Conservation (phyloP, 108 stramenopile genomes). For the Aurantiochytrium sp. region DNA sequence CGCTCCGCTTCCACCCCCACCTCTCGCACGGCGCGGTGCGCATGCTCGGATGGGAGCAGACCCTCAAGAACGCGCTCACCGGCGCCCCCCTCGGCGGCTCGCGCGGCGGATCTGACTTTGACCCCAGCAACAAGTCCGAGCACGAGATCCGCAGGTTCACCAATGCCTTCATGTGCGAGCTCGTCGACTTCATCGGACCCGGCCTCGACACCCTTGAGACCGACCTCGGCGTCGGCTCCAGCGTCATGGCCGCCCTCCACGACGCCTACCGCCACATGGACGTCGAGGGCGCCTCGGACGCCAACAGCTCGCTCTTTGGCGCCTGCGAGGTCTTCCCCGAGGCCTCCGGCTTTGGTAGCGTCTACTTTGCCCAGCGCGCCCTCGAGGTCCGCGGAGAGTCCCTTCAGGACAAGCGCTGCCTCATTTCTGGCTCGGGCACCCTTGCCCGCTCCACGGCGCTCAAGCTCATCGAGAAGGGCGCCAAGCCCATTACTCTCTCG, state of each 20-base stretch:
- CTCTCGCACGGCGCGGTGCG: constrained; percentile 15
- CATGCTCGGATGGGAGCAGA: constrained; percentile 34
- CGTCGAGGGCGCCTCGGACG: not conserved
- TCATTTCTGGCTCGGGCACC: constrained; percentile 48
- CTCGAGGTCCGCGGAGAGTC: constrained; percentile 43
- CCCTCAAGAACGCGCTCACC: constrained; percentile 48
- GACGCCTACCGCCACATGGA: not conserved
- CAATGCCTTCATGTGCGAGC: constrained; percentile 7
- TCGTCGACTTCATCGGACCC: not conserved
- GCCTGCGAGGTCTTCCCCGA: constrained; percentile 21
- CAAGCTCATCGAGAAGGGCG: constrained; percentile 48
- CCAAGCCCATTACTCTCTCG: constrained; percentile 44
- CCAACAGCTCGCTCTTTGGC: not conserved
- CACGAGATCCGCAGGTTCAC: not conserved
- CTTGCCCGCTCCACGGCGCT: constrained; percentile 42
- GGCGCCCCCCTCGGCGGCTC: constrained; percentile 42
- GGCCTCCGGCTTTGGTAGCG: constrained; percentile 48
- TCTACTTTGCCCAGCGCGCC: constrained; percentile 40
- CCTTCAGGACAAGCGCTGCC: constrained; percentile 47
- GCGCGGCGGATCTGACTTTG: constrained; percentile 51
- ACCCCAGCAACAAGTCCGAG: constrained; percentile 35
- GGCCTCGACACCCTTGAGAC: constrained; percentile 15
- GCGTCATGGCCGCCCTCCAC: not conserved
- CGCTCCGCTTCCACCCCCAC: constrained; percentile 44
- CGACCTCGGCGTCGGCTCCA: not conserved